Evolutionary conservation across 2,329 filamentous ascomycete genomes (phyloP), one percentile per base, ranked within the genome.

Genomic region (Phialemoniopsis sp.): DNA sequence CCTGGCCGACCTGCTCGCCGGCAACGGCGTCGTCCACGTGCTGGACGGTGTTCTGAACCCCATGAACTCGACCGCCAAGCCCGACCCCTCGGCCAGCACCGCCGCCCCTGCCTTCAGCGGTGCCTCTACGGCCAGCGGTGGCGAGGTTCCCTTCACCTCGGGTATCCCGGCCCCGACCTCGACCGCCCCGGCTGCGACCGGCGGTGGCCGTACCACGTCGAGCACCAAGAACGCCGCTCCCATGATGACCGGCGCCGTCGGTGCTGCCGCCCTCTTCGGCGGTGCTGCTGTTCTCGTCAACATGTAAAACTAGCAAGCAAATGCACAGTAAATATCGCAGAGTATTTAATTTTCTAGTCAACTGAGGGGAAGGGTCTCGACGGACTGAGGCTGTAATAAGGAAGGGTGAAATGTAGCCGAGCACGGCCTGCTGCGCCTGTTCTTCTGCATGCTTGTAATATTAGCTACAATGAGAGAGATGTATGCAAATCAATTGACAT

Each of bases 1-100:
- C 3, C 55, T 62, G 3, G 57, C 67, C 2, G 66, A 80, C 49
- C 57, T 76, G 3, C 55, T 81, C 5, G 56, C 72, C 10, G 62
- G 62, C 26, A 80, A 80, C 45, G 77, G 78, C 18, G 76, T 81
- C 2, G 56, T 78, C 4, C 76, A 80, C 48, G 63, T 80, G 13
- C 65, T 80, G 29, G 77, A 85, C 51, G 65, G 66, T 43, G 77
- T 82, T 29, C 62, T 84, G 36, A 82, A 82, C 62, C 73, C 76
- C 10, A 57, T 63, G 46, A 72, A 73, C 51, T 62, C 67, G 3
- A 57, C 60, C 2, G 65, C 62, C 5, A 52, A 57, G n/a, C 68
- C 72, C 5, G 49, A 68, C 16, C 51, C 68, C 2, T 53, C 60
- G 13, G 63, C 66, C 13, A 55, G 63, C 0, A 67, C 68, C 2